These are phyloP conservation scores for Fusarium sp. DNA, from an alignment of 2,329 filamentous ascomycete genomes.

Conservation along the genomic window DNA sequence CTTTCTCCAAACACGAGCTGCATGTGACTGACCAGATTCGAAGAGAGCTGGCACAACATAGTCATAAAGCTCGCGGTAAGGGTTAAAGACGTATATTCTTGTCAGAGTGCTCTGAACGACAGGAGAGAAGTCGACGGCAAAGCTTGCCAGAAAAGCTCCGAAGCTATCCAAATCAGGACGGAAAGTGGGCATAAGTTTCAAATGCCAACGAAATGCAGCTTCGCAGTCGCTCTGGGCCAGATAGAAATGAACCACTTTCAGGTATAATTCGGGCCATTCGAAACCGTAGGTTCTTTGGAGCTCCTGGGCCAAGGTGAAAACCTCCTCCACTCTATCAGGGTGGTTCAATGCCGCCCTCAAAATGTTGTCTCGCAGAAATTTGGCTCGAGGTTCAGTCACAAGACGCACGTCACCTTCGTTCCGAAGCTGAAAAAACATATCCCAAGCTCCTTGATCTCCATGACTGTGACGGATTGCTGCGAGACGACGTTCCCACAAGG, in stretches of 20 bases:
- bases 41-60: conserved; percentile 64
- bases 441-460: conserved; percentile 48
- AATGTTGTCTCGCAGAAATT: conserved; percentile 49
- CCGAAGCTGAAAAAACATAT: conserved; percentile 44
- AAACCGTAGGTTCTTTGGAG: conserved; percentile 55
- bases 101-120: conserved; percentile 57
- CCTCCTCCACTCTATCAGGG: conserved; percentile 42
- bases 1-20: conserved; percentile 63
- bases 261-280: conserved; percentile 64
- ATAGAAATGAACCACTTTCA: conserved; percentile 59
- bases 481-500: conserved; percentile 40
- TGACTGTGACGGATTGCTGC: conserved; percentile 34
- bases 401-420: conserved; percentile 30
- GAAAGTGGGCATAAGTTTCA: conserved; percentile 59
- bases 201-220: conserved; percentile 61
- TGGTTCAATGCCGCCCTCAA: conserved; percentile 48
- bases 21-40: conserved; percentile 57
- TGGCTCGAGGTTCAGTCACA: conserved; percentile 42
- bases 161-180: conserved; percentile 58
- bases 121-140: conserved; percentile 54
- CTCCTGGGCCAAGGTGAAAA: conserved; percentile 48
- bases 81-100: conserved; percentile 60
- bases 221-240: conserved; percentile 56
- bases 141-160: conserved; percentile 57
- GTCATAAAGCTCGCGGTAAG: conserved; percentile 62